Evolutionary conservation across 2,329 filamentous ascomycete species (phyloP).

Genomic region (Fusarium redolens): DNA sequence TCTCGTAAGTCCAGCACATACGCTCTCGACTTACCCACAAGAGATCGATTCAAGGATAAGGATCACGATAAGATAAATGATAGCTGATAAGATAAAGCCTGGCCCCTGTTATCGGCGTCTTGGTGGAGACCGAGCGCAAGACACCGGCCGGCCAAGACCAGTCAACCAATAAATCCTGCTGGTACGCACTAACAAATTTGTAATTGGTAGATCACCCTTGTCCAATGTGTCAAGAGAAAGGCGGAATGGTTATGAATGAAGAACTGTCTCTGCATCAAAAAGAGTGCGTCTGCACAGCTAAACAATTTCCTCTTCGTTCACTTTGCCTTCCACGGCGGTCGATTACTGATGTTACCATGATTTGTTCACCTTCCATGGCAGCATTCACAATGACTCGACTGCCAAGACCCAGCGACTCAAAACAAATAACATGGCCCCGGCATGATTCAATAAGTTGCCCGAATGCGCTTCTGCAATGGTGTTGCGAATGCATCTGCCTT

Average conservation of each 20-base stretch:
- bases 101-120: background rate
- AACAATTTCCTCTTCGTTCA: accelerated
- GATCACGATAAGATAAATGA: background rate
- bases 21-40: too few species aligned
- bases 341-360: too few species aligned
- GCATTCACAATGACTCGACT: background rate
- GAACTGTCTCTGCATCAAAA: background rate
- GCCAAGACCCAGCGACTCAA: background rate
- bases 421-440: background rate
- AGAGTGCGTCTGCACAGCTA: background rate
- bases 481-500: background rate
- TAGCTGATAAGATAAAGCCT: background rate
- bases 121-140: background rate
- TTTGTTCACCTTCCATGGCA: background rate
- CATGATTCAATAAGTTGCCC: background rate
- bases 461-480: background rate
- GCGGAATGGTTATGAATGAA: background rate
- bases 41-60: too few species aligned
- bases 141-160: background rate
- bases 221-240: background rate
- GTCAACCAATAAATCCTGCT: accelerated
- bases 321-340: background rate
- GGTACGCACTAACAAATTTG: background rate
- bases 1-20: too few species aligned
- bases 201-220: background rate